Base-by-base conservation (phyloP, 176 grass and related monocot genomes). In the Rhynchospora pubera region DNA sequence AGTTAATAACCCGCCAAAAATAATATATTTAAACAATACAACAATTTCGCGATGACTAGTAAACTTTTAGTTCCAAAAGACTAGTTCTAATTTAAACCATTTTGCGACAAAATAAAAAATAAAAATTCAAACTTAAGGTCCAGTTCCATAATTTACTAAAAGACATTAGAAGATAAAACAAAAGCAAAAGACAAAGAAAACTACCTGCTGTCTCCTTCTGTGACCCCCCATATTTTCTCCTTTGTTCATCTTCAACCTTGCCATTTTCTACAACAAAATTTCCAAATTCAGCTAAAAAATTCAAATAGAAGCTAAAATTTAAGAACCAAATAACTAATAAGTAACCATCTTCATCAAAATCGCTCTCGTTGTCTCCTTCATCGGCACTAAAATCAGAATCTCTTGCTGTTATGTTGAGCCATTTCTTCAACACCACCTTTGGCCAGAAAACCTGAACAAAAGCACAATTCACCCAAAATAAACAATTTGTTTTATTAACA, bases 381-480 rank as follows among this genome's bases (percentile, higher is more conserved):
- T 94, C 92, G 32, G 95, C 90, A 71, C 57, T 88, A 82, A 93
- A 98, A 23, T 88, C 91, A 1, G 78, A 68, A 62, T 92, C 87
- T 64, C 87, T 91, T 70, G 83, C 85, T 75, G 79, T 26, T 65
- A 93, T 84, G 87, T 98, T 93, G 42, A 98, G 92, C 95, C 89
- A 98, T 76, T 98, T 98, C 95, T 88, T 98, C 5, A 98, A 90
- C 69, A 98, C 90, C 0, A 88, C 28, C 85, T 91, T 91, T 0
- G 95, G 95, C 92, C 95, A 91, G 76, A 91, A 94, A 45, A 83
- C 85, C 92, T 97, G 24, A 76, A 50, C 23, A 0, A 21, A 73
- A 70, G 14, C 75, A 65, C 32, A 85, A 72, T 23, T 48, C 18
- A 47, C 18, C 7, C 18, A 72, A 47, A 48, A 48, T n/a, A 15